These are phyloP conservation scores for Lithospermum erythrorhizon DNA, from an alignment of 257 asterid genomes.

Conservation along the genomic window DNA sequence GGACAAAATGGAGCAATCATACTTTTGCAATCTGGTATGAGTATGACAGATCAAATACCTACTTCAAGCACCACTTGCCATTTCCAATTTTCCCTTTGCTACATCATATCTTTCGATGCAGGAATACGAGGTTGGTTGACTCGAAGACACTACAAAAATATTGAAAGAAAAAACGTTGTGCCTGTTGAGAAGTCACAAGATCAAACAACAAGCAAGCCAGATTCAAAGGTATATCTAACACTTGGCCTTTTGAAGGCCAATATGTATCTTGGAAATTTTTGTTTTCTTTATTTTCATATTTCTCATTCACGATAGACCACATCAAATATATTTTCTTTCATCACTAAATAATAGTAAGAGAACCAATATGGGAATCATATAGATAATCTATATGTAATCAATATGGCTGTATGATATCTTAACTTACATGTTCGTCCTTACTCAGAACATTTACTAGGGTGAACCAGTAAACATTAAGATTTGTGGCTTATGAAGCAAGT, in stretches of 20 bases:
- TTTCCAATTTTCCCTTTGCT: neutral
- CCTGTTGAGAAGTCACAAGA: conserved; percentile 4
- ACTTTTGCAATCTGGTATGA: conserved; percentile 28
- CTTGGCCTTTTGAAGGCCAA: neutral
- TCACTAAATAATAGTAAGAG: no score
- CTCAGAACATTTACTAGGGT: neutral
- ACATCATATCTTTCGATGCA: conserved; percentile 5
- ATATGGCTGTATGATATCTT: neutral
- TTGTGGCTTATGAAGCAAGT: neutral
- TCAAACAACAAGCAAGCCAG: conserved; percentile 10
- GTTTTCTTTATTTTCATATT: neutral
- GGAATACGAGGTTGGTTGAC: conserved; percentile 31
- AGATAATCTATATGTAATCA: neutral
- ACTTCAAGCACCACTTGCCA: neutral
- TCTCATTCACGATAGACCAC: neutral
- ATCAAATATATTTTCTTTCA: neutral
- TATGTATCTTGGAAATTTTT: neutral
- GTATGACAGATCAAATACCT: conserved; percentile 13
- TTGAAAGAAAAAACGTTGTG: conserved; percentile 2
- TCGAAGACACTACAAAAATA: conserved; percentile 14
- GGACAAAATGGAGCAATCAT: conserved; percentile 19
- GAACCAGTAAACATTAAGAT: no score
- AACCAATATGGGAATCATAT: neutral
- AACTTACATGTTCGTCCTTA: neutral
- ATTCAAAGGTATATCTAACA: conserved; percentile 18